Percentiles rank a stretch among this genome's conserved stretches.
These are phyloP conservation scores for Porphyrellus cyaneotinctus DNA, from an alignment of 768 basidiomycete species.

Conservation along the genomic window DNA sequence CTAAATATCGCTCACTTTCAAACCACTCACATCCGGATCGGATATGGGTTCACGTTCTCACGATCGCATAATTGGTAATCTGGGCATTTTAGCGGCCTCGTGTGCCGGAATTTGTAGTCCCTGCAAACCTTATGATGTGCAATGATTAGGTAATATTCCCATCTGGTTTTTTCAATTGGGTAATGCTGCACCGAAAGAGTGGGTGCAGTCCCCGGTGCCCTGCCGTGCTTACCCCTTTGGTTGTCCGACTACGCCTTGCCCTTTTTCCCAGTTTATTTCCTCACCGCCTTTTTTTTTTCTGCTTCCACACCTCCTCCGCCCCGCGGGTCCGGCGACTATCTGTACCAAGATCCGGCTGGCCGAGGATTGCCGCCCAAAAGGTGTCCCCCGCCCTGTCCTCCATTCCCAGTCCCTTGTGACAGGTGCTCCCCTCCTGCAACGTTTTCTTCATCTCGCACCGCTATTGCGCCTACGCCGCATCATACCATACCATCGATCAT, in stretches of 20 bases:
- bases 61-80: constrained; percentile 11
- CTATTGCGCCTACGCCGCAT: constrained; percentile 25
- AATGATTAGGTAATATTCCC: constrained; percentile 30
- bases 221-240: constrained; percentile 16
- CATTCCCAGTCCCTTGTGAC: constrained; percentile 15
- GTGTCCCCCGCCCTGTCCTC: constrained; percentile 4
- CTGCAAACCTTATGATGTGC: constrained; percentile 23
- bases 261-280: constrained; percentile 20
- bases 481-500: constrained; percentile 19
- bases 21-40: not conserved
- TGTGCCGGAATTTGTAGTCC: constrained; percentile 33
- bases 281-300: constrained; percentile 11
- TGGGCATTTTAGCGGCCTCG: constrained; percentile 28
- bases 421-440: constrained; percentile 25
- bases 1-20: constrained; percentile 29
- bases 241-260: constrained; percentile 15
- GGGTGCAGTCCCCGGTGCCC: constrained; percentile 28
- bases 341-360: constrained; percentile 25
- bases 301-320: constrained; percentile 3
- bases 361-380: constrained; percentile 21
- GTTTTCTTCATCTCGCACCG: constrained; percentile 33
- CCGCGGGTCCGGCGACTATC: constrained; percentile 28
- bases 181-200: constrained; percentile 1
- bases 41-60: constrained; percentile 13
- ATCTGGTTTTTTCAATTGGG: constrained; percentile 8